Conservation (phyloP, 352 stramenopile species). For the Pythium brachiatum region DNA sequence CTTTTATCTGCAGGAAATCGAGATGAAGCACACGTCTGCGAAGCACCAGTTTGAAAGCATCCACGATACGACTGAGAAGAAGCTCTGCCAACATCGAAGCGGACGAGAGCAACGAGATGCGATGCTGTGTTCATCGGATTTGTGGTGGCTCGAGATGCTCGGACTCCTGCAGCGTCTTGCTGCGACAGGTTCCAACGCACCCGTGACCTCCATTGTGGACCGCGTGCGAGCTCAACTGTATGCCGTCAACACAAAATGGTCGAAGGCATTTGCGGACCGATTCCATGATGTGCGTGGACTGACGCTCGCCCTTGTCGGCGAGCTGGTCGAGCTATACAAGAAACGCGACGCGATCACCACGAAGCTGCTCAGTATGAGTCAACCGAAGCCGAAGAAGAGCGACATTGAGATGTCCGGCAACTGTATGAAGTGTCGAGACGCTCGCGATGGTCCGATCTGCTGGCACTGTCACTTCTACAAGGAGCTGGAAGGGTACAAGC, state of each 20-base stretch:
- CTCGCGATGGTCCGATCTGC: constrained; percentile 52
- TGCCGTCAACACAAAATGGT: constrained; percentile 45
- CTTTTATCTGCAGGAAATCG: constrained; percentile 19
- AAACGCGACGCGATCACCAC: constrained; percentile 31
- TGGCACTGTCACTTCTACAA: constrained; percentile 66
- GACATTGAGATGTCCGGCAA: constrained; percentile 68
- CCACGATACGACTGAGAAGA: constrained; percentile 8
- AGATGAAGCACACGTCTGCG: constrained; percentile 10
- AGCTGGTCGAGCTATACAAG: constrained; percentile 44
- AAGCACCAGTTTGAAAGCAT: constrained; percentile 8
- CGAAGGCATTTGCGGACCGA: constrained; percentile 37
- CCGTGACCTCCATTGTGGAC: constrained; percentile 28
- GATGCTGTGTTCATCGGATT: constrained; percentile 37
- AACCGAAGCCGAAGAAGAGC: constrained; percentile 30
- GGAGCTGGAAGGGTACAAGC: constrained; percentile 52
- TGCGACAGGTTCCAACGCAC: background rate
- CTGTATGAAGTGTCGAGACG: constrained; percentile 59
- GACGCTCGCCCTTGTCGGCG: constrained; percentile 44
- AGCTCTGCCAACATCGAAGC: background rate
- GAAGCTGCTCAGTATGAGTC: constrained; percentile 43
- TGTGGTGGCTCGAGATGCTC: constrained; percentile 55
- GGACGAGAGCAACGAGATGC: background rate
- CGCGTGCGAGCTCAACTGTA: constrained; percentile 46
- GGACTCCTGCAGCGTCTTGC: constrained; percentile 28
- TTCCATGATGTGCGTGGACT: constrained; percentile 48